Evolutionary conservation across 192 early-diverging fungal species (phyloP).

Genomic region (Gonapodya sp.): DNA sequence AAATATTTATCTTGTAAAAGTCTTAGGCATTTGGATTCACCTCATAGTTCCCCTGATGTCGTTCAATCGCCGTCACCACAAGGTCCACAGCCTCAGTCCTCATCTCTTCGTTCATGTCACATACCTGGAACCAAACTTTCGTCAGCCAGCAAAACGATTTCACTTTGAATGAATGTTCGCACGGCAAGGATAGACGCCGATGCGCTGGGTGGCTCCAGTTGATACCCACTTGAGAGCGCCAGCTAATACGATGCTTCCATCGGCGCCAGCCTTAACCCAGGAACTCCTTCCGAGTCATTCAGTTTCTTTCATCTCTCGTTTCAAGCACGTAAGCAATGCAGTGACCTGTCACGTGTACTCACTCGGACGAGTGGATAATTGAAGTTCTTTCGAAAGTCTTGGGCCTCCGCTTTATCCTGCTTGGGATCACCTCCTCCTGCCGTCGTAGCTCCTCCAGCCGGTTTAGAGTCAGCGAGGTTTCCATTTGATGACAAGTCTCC

Average conservation of each 20-base stretch:
- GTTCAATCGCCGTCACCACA: constrained; percentile 49
- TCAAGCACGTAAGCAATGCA: constrained; percentile 2
- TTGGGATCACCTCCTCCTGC: background rate
- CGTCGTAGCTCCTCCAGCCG: background rate
- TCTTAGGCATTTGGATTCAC: constrained; percentile 16
- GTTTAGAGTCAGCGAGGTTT: background rate
- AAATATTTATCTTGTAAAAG: background rate
- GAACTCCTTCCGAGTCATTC: no score
- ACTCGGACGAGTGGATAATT: constrained; percentile 53
- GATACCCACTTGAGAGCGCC: no score
- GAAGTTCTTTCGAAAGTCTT: constrained; percentile 40
- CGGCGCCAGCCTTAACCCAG: no score
- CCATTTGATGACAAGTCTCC: background rate
- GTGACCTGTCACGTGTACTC: background rate
- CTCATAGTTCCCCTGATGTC: constrained; percentile 50
- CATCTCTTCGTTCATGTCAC: constrained; percentile 45
- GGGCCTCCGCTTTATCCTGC: constrained; percentile 31
- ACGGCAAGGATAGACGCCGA: constrained; percentile 21
- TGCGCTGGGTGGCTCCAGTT: no score
- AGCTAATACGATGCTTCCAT: no score
- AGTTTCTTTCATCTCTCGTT: background rate
- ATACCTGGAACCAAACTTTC: background rate
- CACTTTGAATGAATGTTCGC: background rate
- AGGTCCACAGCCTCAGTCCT: constrained; percentile 42
- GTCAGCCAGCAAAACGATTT: background rate